Evolutionary conservation across 768 basidiomycete genomes (phyloP), one percentile per base, ranked within the genome.

Genomic region (Filobasidium floriforme): DNA sequence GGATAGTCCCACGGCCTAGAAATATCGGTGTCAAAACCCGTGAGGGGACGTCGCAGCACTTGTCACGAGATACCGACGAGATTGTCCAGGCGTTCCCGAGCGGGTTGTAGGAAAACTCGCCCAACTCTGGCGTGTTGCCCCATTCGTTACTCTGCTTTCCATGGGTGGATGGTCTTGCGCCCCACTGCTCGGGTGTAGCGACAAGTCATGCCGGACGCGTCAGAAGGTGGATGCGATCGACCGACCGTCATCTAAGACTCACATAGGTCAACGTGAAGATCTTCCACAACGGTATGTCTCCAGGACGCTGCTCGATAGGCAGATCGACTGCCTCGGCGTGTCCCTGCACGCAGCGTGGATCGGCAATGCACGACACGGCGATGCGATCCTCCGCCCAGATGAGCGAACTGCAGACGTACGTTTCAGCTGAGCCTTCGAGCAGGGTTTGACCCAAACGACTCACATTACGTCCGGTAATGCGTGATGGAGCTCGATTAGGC

Each of bases 1-100:
- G 62, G 62, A 43, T 63, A 63, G 3, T 49, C 51, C 15, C 37
- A 63, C 19, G 62, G 62, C 43, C 62, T 63, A 28, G 19, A 41
- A 24, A 18, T 11, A 43, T 9, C 10, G 32, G 24, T n/a, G n/a
- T n/a, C n/a, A 22, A 60, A 22, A 4, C n/a, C 12, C 14, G 41
- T 1, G 59, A 26, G 3, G 43, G 1, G 22, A 12, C 44, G 22
- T n/a, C n/a, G n/a, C n/a, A n/a, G n/a, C n/a, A n/a, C n/a, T n/a
- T n/a, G n/a, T n/a, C n/a, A n/a, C n/a, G n/a, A n/a, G n/a, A n/a
- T n/a, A 57, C 62, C 43, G 3, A 63, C 62, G 62, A 63, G 29
- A 63, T 57, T 3, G 62, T 63, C 62, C 62, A 63, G 28, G 19
- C 62, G 26, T 63, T 63, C 19, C 62, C 62, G 28, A 63, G 52